Base-by-base conservation (phyloP, 2,329 filamentous ascomycete genomes). In the Lachnellula hyalina region DNA sequence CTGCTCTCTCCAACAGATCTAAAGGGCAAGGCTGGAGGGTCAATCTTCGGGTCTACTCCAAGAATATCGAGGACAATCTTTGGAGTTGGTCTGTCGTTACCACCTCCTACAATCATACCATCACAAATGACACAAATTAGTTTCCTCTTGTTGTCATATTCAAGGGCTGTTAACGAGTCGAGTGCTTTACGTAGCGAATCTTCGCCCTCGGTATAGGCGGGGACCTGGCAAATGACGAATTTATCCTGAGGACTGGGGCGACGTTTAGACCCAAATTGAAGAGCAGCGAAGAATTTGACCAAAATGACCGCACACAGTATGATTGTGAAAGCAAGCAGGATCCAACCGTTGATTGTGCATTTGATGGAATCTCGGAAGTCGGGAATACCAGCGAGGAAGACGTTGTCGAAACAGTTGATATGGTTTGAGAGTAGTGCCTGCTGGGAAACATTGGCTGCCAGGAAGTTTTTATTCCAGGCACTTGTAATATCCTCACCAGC, bases 131-230 rank as follows among this genome's bases (percentile, higher is more conserved):
- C 90, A 65, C 87, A 94, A 62, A 99, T 93, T 25, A 99, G 83
- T 75, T 99, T 99, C 60, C 94, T 82, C 77, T 99, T 99, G 74
- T 99, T 96, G 74, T 99, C 94, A 65, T 99, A 99, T 63, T 96
- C 87, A 15, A 99, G 80, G 12, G 92, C 90, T 15, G 94, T 96
- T 56, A 97, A 80, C 1, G 94, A 97, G 70, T 99, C 94, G 2
- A 99, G 79, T 51, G 91, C 93, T 69, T 96, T 95, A 53, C 94
- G 82, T 8, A 99, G 77, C 4, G 92, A 93, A 66, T 99, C 94
- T 77, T 99, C 94, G 65, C 91, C 94, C 76, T 99, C 94, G 0
- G 94, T 99, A 69, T 99, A 99, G 5, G 94, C 94, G 9, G 94
- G 94, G 34, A 99, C 91, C 72, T 96, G 91, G 73, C 94, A 97